Base-by-base conservation (phyloP, 2,329 filamentous ascomycete genomes). In the Phaeoacremonium minimum region DNA sequence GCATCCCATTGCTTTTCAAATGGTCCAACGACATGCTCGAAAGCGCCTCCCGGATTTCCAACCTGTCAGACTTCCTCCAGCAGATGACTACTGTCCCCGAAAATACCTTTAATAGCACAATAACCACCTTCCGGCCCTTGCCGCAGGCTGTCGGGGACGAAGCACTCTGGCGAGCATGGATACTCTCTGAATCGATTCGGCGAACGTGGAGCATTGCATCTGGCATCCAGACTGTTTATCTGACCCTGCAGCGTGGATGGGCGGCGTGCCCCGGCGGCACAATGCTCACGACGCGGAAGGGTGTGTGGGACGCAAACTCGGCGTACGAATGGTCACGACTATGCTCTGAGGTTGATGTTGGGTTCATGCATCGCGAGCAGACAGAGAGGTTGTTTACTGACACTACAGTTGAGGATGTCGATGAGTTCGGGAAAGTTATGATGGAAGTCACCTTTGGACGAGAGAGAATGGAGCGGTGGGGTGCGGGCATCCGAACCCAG, bases 161-260 rank as follows among this genome's bases (percentile, higher is more conserved):
- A 9, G 16, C 32, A 7, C 33, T 42, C 7, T 53, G 49, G 51
- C 44, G 48, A 18, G 41, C 44, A 5, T 53, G 48, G 48, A 43
- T 50, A 5, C 42, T 53, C 2, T 36, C 48, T 7, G 51, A 53
- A 35, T 46, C 46, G 4, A 45, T 50, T 17, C 43, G 51, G 13
- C 49, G 51, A 9, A 47, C 47, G 6, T 51, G 48, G 39, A 7
- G 49, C 12, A 26, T 50, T 14, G 40, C 37, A 0, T 32, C 33
- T 16, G 34, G 36, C 15, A 33, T 46, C 5, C 38, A 42, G 35
- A 34, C 35, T n/a, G 18, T 45, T 6, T 46, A 47, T 30, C 35
- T 39, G 5, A 42, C 42, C 8, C 28, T 50, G 9, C 40, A 46
- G 31, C 32, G 45, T 30, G 30, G 42, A 1, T 33, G 31, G 28